Evolutionary conservation across 345 rosid genomes (phyloP), one percentile per base, ranked within the genome.

Genomic region (Melastoma malabathricum): DNA sequence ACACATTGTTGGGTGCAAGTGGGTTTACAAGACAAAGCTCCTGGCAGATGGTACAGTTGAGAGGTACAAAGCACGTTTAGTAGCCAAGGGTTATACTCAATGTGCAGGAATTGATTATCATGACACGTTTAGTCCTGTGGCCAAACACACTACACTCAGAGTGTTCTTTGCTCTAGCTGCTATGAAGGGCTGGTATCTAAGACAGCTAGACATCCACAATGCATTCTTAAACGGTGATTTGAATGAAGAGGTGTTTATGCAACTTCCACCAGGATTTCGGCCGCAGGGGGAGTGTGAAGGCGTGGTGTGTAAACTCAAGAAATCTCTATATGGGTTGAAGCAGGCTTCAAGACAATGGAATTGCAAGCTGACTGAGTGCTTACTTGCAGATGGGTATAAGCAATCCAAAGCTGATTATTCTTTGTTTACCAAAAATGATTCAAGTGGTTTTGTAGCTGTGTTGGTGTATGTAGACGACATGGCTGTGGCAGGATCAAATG

Each of bases 21-120:
- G 54, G 54, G 54, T 51, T 3, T 51, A 51, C 54, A 51, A 51
- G 13, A 6, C 27, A 15, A 13, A 15, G 12, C 46, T 12, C 46
- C 13, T 2, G 46, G 46, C 46, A 6, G 46, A 43, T 43, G 46
- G 46, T 3, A 12, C 46, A 13, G 10, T 43, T 6, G 46, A 43
- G 10, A 2, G 46, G 3, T 43, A 12, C 12, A 43, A 43, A 6
- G 46, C 46, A 2, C 4, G 46, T 12, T n/a, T 43, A 2, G 12
- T 43, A n/a, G 46, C 12, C 12, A 43, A 43, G 4, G 46, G 46
- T 2, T 43, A 12, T 43, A 43, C 46, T 6, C 46, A 43, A 43
- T 3, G 46, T 12, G 46, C 13, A 43, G 46, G 46, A 12, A 12
- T 43, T 43, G 46, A 43, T 22, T 22, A 22, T 22, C 25, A 22